These are phyloP conservation scores for Flaveria bidentis DNA, from an alignment of 129 eudicot genomes.

Conservation along the genomic window DNA sequence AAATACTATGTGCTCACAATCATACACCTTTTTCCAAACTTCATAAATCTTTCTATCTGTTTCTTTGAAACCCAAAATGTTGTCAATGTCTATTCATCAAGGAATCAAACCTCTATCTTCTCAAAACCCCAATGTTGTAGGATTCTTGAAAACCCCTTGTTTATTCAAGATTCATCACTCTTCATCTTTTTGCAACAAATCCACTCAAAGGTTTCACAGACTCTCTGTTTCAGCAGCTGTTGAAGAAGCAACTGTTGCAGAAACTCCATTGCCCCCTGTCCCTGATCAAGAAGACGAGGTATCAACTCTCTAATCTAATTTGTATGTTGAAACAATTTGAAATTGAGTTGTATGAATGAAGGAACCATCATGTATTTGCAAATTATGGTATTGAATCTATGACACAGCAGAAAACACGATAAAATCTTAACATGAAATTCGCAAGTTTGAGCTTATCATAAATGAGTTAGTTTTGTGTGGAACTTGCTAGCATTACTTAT, in stretches of 20 bases:
- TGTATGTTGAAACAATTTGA: no score
- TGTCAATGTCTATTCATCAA: constrained; percentile 60
- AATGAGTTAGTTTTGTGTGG: neutral
- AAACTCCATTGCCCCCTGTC: constrained; percentile 30
- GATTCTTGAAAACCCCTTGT: constrained; percentile 35
- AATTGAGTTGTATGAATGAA: neutral
- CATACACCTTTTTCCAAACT: constrained; percentile 13
- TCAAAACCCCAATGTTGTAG: constrained; percentile 37
- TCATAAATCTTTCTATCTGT: constrained; percentile 16
- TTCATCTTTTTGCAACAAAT: constrained; percentile 27
- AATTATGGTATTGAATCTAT: neutral
- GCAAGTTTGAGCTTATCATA: neutral
- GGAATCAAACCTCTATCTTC: constrained; percentile 48
- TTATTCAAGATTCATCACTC: constrained; percentile 37
- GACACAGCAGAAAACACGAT: no score
- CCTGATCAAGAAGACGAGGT: constrained; percentile 39
- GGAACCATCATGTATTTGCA: neutral
- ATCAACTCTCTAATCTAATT: neutral
- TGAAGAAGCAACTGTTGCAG: constrained; percentile 34
- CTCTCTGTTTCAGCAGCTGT: constrained; percentile 45
- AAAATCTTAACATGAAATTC: no score
- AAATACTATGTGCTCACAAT: neutral
- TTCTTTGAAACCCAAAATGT: constrained; percentile 40
- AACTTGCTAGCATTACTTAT: no score
- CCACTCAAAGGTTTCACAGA: constrained; percentile 36